Base-by-base conservation (phyloP, 2,329 filamentous ascomycete genomes). In the Aspergillus unguis region DNA sequence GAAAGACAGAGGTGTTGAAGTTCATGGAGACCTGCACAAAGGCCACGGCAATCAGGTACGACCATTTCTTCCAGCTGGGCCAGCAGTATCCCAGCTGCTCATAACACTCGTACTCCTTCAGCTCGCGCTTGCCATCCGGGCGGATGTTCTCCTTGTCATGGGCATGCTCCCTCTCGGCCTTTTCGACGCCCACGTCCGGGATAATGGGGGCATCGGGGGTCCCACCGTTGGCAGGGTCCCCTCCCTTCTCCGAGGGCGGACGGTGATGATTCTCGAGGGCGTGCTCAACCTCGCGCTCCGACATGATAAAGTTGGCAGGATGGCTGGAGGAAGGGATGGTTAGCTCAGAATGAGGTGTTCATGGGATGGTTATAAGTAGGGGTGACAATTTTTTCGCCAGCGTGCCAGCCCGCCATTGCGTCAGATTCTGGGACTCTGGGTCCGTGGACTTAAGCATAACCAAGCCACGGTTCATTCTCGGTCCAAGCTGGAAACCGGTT, bases 1-100 rank as follows among this genome's bases (percentile, higher is more conserved):
- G 84, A 70, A 88, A 89, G 6, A 88, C 78, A 45, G 83, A 85
- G 2, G 85, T 87, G 74, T 89, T 89, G 76, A 89, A 87, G 75
- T 89, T 89, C 86, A 89, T 89, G 5, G 86, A 88, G 8, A 86
- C 82, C 65, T 89, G 86, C 4, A 89, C 85, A 60, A 83, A 73
- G 75, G 88, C 88, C 67, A 89, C 86, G 65, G 88, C 78, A 17
- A 79, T 81, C 44, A 89, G 77, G 60, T 89, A 87, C 58, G 75
- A 81, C 86, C 86, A 89, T 74, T 89, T 89, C 74, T 85, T 87
- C 53, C 61, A 62, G 41, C 54, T 54, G 0, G 84, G 71, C 58
- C 81, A 88, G 32, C 72, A 72, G 62, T 77, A 87, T 44, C 83
- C 85, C 1, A 88, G 76, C 62, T 86, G 77, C 6, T 79, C 76